Percentiles rank a stretch among this genome's conserved stretches.
Evolutionary conservation across 495 filamentous ascomycete genomes (phyloP).

Genomic region (Achaetomiella virescens): DNA sequence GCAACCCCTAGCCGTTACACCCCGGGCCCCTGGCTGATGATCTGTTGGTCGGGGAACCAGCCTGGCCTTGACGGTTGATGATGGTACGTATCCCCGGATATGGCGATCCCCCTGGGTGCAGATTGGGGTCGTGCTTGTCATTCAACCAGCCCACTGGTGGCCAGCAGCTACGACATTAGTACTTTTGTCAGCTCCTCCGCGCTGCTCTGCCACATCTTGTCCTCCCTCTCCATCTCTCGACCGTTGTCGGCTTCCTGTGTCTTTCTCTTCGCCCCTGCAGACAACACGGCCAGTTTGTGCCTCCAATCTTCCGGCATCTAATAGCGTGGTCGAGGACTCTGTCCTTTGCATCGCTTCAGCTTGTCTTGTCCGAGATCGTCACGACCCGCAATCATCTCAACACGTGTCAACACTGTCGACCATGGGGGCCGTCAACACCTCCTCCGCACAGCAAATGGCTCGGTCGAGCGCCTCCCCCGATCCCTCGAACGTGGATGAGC

Average conservation of each 20-base stretch:
- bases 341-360: not conserved
- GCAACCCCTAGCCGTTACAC: not conserved
- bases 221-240: slow-evolving; percentile 11
- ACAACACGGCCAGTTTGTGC: not conserved
- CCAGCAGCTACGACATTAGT: no score
- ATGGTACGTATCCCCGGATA: not conserved
- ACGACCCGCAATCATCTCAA: not conserved
- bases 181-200: not conserved
- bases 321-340: not conserved
- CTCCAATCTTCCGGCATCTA: not conserved
- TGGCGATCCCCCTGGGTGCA: no score
- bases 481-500: not conserved
- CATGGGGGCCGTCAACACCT: slow-evolving; percentile 10
- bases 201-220: slow-evolving; percentile 9
- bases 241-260: not conserved
- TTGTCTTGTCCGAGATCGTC: not conserved
- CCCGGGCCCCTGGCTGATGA: not conserved
- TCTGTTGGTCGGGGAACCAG: not conserved
- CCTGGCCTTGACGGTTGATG: not conserved
- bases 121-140: slow-evolving; percentile 2
- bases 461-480: slow-evolving; percentile 8
- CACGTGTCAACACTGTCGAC: slow-evolving; percentile 9
- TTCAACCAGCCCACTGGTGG: not conserved
- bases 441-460: slow-evolving; percentile 8
- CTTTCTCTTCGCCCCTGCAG: slow-evolving; percentile 1